A percentile compares a stretch with the other conserved stretches of the same genome.
Evolutionary conservation across 2,329 filamentous ascomycete genomes (phyloP).

Genomic region (Corynespora cassiicola): DNA sequence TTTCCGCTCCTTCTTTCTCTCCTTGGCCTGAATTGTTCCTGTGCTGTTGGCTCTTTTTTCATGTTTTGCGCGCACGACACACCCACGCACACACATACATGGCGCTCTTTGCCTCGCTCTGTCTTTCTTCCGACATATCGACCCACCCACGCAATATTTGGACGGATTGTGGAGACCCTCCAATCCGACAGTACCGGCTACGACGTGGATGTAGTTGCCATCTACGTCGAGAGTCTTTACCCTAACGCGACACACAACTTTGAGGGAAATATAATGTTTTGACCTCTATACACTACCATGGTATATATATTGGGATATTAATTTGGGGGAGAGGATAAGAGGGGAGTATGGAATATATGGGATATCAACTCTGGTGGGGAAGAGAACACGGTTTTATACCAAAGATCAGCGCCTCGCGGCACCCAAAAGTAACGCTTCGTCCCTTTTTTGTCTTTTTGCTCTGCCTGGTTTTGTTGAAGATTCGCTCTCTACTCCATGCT

Average conservation of each 20-base stretch:
- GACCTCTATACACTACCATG: not conserved
- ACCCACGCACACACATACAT: too few species aligned
- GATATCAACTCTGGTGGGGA: constrained; percentile 15
- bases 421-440: constrained; percentile 15
- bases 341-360: constrained; percentile 6
- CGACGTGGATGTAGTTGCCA: too few species aligned
- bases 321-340: too few species aligned
- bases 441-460: not conserved
- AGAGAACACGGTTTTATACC: constrained; percentile 14
- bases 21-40: constrained; percentile 1
- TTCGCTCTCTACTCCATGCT: too few species aligned
- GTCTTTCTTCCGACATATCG: not conserved
- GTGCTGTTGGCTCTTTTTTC: constrained; percentile 2
- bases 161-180: too few species aligned
- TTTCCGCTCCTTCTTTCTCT: not conserved
- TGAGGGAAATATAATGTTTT: not conserved
- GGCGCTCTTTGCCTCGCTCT: constrained; percentile 5
- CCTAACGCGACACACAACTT: constrained; percentile 11
- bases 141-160: too few species aligned
- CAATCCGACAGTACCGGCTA: too few species aligned
- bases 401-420: constrained; percentile 29
- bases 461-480: not conserved
- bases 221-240: too few species aligned
- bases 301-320: not conserved
- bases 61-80: too few species aligned